Percentiles rank a stretch among this genome's conserved stretches.
Conservation (phyloP, 805 yeast genomes). For the Hanseniaspora occidentalis region DNA sequence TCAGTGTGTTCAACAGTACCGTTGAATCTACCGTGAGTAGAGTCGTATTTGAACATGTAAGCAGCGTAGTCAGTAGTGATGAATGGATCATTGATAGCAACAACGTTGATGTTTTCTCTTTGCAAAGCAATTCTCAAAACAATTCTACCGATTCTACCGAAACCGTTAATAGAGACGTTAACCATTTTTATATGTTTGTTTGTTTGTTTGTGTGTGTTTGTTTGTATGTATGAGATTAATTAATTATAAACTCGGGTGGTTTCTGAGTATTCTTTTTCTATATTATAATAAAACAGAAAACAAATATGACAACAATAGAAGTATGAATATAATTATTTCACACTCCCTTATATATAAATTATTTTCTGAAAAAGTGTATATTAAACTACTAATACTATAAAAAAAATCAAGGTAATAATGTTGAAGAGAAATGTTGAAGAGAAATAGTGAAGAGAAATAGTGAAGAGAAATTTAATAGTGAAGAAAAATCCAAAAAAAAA, state of each 20-base stretch:
- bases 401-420: no score
- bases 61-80: constrained; percentile 58
- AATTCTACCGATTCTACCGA: constrained; percentile 63
- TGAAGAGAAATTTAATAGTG: no score
- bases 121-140: constrained; percentile 49
- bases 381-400: no score
- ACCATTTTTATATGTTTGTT: constrained; percentile 15
- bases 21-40: constrained; percentile 52
- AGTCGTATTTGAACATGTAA: constrained; percentile 65
- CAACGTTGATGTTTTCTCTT: constrained; percentile 42
- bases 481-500: no score
- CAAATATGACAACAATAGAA: not conserved
- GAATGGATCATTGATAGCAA: constrained; percentile 61
- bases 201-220: constrained; percentile 4
- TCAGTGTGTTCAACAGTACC: constrained; percentile 48
- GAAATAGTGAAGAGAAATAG: no score
- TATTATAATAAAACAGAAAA: not conserved
- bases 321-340: not conserved
- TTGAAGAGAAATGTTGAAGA: no score
- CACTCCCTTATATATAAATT: not conserved
- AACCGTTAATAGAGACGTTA: constrained; percentile 55
- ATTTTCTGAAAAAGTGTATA: not conserved
- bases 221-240: not conserved
- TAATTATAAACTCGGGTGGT: no score
- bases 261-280: not conserved